Evolutionary conservation across 1,284 basidiomycete species (phyloP).

Genomic region (Wolfiporia cocos): DNA sequence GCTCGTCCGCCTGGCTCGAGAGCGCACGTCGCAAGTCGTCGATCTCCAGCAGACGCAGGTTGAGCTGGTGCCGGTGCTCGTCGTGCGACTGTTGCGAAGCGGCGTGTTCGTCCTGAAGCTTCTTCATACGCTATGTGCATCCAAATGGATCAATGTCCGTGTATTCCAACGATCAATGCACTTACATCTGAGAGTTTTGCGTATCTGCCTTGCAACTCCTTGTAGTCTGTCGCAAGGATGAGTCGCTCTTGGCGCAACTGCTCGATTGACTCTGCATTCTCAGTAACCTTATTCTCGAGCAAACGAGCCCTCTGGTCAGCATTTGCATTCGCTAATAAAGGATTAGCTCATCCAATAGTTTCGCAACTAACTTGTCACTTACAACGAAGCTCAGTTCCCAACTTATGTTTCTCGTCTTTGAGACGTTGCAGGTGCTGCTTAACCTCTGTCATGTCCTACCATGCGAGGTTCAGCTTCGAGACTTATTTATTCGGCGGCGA

Average conservation of each 20-base stretch:
- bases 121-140: slow-evolving; percentile 43
- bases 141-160: slow-evolving; percentile 5
- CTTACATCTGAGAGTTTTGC: slow-evolving; percentile 60
- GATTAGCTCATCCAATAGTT: slow-evolving; percentile 4
- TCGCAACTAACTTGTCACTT: slow-evolving; percentile 13
- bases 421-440: slow-evolving; percentile 57
- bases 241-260: slow-evolving; percentile 69
- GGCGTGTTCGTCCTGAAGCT: slow-evolving; percentile 53
- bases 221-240: slow-evolving; percentile 58
- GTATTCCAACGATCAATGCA: slow-evolving; percentile 4
- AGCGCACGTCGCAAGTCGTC: slow-evolving; percentile 64
- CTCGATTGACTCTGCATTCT: slow-evolving; percentile 64
- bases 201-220: slow-evolving; percentile 61
- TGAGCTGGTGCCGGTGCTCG: slow-evolving; percentile 63
- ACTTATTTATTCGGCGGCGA: not conserved
- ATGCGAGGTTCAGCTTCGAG: not conserved
- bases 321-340: slow-evolving; percentile 43
- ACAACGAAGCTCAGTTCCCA: slow-evolving; percentile 67
- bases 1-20: slow-evolving; percentile 53
- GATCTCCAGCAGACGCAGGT: slow-evolving; percentile 63
- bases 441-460: slow-evolving; percentile 78
- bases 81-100: slow-evolving; percentile 64
- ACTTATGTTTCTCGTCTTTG: slow-evolving; percentile 63
- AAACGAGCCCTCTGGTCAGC: slow-evolving; percentile 65
- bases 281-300: slow-evolving; percentile 55